Evolutionary conservation across 148 eudicot genomes (phyloP).

Genomic region (Arctostaphylos glauca): DNA sequence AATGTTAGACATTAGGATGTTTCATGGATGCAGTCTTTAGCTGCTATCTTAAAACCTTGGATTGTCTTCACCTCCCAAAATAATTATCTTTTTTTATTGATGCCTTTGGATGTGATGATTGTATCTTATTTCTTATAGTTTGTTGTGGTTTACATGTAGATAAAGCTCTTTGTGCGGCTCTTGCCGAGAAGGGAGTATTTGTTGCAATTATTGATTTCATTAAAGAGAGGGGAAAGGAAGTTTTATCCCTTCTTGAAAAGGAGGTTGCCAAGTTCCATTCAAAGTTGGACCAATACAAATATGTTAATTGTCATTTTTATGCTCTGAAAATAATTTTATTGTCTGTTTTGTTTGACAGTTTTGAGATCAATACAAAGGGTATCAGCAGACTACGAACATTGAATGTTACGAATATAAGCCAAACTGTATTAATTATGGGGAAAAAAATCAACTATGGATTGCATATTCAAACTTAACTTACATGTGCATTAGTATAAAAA

Average conservation of each 20-base stretch:
- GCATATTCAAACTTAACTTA: no score
- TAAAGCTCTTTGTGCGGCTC: slow-evolving; percentile 71
- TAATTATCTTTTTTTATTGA: background rate
- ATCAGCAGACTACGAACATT: background rate
- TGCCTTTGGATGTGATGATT: background rate
- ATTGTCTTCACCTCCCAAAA: background rate
- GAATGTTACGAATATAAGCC: background rate
- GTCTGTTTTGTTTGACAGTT: background rate
- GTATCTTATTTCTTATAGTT: background rate
- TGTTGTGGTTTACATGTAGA: slow-evolving; percentile 33
- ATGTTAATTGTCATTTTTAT: slow-evolving; percentile 10
- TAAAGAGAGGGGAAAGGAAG: slow-evolving; percentile 60
- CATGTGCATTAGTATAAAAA: no score
- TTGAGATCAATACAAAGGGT: background rate
- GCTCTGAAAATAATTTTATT: background rate
- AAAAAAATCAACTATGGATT: background rate
- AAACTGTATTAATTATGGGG: background rate
- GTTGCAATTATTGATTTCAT: slow-evolving; percentile 75
- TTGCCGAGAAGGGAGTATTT: slow-evolving; percentile 77
- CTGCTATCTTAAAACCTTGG: background rate
- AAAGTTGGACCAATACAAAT: slow-evolving; percentile 51
- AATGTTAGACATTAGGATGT: no score
- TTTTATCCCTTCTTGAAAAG: slow-evolving; percentile 39
- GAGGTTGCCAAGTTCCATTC: slow-evolving; percentile 57
- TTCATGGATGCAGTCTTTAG: no score